Base-by-base conservation (phyloP, 2,329 filamentous ascomycete species). In the Metarhizium humberi region DNA sequence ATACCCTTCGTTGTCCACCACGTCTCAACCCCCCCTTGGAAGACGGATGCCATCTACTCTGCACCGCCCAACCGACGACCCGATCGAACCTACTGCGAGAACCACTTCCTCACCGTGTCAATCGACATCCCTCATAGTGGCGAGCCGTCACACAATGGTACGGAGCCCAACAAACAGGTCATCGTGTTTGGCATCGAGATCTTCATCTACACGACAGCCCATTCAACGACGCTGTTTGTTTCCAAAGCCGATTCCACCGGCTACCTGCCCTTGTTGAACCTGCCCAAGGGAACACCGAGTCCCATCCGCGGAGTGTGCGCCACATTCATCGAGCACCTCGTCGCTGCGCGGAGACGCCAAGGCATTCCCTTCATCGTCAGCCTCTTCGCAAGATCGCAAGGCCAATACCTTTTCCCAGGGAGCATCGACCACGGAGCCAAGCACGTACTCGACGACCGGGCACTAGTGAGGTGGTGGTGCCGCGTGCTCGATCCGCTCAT, bases 221-320 rank as follows among this genome's bases (percentile, higher is more conserved):
- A 82, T 62, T 81, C 90, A 29, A 95, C 88, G 1, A 96, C 89
- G 4, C 80, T 97, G 54, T 99, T 99, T 68, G 87, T 99, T 29
- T 92, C 92, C 59, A 99, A 99, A 71, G 94, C 94, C 51, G 94
- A 99, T 73, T 96, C 94, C 10, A 96, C 92, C 0, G 94, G 95
- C 29, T 95, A 90, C 67, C 74, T 96, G 10, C 77, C 85, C 61
- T 76, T 87, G 2, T 74, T 92, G 40, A 73, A 80, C 18, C 74
- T 88, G 0, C 80, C 85, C 16, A 80, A 75, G 61, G 77, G 80
- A n/a, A 75, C 78, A 0, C 76, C 81, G 0, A 94, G 89, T 3
- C 90, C 90, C 0, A 79, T 96, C 51, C 84, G 88, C 59, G 78
- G 84, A 36, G 80, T 95, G 48, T 87, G 85, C 50, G 82, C 84